Conservation (phyloP, 2,329 filamentous ascomycete species). For the Macrophomina phaseolina region DNA sequence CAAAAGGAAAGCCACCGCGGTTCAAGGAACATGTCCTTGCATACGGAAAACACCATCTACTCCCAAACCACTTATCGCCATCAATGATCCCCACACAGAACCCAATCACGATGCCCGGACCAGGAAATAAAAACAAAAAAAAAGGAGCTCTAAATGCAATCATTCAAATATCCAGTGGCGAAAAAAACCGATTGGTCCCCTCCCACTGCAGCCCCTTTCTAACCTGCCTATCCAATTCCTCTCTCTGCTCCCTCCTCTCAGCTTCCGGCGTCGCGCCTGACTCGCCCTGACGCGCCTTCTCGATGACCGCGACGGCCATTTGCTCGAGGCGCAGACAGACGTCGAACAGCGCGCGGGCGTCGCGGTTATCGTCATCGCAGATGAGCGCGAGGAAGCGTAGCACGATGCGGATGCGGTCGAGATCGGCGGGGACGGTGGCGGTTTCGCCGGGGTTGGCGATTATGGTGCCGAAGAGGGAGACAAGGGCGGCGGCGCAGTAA, state of each 20-base stretch:
- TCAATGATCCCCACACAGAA: too few relatives aligned
- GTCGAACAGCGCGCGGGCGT: neutral
- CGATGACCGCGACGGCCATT: neutral
- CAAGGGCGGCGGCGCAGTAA: constrained; percentile 2
- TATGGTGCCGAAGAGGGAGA: neutral
- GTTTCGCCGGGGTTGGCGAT: neutral
- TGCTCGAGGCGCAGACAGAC: neutral
- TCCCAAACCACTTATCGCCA: too few relatives aligned
- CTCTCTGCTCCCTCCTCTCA: neutral
- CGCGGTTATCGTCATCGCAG: neutral
- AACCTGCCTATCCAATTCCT: neutral
- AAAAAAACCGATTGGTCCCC: neutral
- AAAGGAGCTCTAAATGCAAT: too few relatives aligned
- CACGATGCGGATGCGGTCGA: neutral
- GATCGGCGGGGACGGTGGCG: neutral
- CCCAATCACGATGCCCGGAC: neutral
- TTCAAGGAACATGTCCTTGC: too few relatives aligned
- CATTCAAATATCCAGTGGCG: neutral
- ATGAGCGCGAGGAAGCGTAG: neutral
- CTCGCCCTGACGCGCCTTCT: neutral
- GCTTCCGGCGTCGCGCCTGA: neutral
- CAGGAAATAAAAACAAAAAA: too few relatives aligned
- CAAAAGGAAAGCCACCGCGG: too few relatives aligned
- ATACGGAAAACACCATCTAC: too few relatives aligned
- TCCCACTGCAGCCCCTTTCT: neutral